These are phyloP conservation scores for Camelina neglecta DNA, from an alignment of 345 rosid genomes.

Conservation along the genomic window DNA sequence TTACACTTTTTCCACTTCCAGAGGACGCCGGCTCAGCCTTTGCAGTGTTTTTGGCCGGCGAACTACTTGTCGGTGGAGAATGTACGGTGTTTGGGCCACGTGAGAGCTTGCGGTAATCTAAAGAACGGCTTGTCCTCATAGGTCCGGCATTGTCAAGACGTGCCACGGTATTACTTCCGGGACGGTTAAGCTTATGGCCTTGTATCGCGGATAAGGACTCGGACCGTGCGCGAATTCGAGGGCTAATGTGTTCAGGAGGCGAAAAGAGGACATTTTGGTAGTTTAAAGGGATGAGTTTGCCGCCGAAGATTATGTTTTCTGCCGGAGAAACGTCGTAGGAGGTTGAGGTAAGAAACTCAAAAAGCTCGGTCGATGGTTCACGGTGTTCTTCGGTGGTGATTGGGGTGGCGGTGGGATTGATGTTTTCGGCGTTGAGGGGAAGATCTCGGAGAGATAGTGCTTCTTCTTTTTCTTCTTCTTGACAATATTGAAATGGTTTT, in stretches of 20 bases:
- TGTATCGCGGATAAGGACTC: slow-evolving; percentile 61
- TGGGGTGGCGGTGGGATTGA: slow-evolving; percentile 27
- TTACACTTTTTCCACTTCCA: slow-evolving; percentile 36
- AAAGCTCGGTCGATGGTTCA: slow-evolving; percentile 48
- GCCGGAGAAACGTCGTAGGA: slow-evolving; percentile 61
- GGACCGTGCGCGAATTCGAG: slow-evolving; percentile 49
- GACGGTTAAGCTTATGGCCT: slow-evolving; percentile 32
- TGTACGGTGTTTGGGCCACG: slow-evolving; percentile 36
- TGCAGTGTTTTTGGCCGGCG: not conserved
- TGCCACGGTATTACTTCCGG: slow-evolving; percentile 18
- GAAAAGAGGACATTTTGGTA: slow-evolving; percentile 34
- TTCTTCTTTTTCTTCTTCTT: slow-evolving; percentile 41
- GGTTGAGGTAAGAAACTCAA: slow-evolving; percentile 56
- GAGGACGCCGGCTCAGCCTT: slow-evolving; percentile 19
- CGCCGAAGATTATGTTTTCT: slow-evolving; percentile 72
- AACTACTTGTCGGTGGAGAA: slow-evolving; percentile 9
- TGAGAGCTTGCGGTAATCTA: slow-evolving; percentile 54
- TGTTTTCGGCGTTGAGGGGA: slow-evolving; percentile 34
- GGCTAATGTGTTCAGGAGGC: slow-evolving; percentile 9
- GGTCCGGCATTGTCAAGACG: slow-evolving; percentile 39
- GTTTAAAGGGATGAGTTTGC: slow-evolving; percentile 65
- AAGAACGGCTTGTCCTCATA: slow-evolving; percentile 66
- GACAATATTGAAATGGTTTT: slow-evolving; percentile 14
- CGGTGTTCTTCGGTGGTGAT: slow-evolving; percentile 40
- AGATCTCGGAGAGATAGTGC: slow-evolving; percentile 64